phyloP scores from a whole-genome alignment of 495 filamentous ascomycete genomes.

The Podospora comata region DNA sequence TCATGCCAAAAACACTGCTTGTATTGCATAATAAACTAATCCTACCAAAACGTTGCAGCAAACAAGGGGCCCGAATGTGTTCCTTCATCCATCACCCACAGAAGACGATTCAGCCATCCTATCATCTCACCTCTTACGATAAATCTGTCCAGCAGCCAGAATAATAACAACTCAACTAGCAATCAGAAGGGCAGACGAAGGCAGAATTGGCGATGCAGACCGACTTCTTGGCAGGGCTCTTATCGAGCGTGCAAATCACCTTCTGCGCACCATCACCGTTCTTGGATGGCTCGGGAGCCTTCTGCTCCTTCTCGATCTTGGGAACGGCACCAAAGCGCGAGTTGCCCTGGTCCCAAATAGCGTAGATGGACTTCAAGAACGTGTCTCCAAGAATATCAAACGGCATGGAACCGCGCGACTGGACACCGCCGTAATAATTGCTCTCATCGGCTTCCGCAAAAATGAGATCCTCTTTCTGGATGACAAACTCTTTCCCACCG shows the following conservation, averaged over 20 bases:
- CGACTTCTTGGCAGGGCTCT: not conserved
- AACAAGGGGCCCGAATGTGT: not conserved
- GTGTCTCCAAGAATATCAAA: conserved; percentile 75
- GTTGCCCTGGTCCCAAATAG: conserved; percentile 75
- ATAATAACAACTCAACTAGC: not conserved
- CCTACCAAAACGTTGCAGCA: not conserved
- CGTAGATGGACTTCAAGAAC: conserved; percentile 74
- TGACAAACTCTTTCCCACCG: conserved; percentile 59
- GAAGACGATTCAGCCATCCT: not conserved
- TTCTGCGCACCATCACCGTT: not conserved
- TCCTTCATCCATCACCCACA: not conserved
- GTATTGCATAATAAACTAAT: not conserved
- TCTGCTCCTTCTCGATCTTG: conserved; percentile 57
- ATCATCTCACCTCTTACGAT: not conserved
- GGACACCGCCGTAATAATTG: conserved; percentile 70
- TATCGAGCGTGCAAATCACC: not conserved
- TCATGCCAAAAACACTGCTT: not conserved
- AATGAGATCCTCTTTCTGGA: conserved; percentile 70
- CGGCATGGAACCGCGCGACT: conserved; percentile 61
- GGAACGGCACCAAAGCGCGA: conserved; percentile 66
- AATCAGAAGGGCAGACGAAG: not conserved
- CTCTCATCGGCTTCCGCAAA: conserved; percentile 58
- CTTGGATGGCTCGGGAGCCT: conserved; percentile 20
- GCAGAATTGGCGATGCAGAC: not conserved
- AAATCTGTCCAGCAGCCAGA: not conserved